These are phyloP conservation scores for Craspedostauros australis DNA, from an alignment of 108 stramenopile species.

Conservation along the genomic window DNA sequence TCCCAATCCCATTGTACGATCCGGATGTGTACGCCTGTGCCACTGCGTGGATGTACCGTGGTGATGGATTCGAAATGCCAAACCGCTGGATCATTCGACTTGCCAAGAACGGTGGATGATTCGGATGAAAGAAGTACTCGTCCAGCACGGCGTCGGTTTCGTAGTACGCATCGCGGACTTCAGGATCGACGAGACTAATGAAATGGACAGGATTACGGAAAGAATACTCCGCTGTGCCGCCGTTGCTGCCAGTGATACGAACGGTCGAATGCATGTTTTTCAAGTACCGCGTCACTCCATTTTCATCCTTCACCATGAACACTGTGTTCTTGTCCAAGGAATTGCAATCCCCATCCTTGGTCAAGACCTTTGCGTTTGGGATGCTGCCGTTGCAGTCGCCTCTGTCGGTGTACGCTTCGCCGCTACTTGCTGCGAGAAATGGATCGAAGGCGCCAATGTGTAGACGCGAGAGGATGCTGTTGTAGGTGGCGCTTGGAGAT, in stretches of 20 bases:
- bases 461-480: no score
- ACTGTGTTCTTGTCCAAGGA: slow-evolving; percentile 13
- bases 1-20: slow-evolving; percentile 22
- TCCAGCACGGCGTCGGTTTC: slow-evolving; percentile 71
- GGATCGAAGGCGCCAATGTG: no score
- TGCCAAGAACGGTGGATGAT: slow-evolving; percentile 54
- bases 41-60: slow-evolving; percentile 44
- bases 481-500: no score
- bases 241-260: slow-evolving; percentile 13
- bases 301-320: slow-evolving; percentile 37
- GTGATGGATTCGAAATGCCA: slow-evolving; percentile 58
- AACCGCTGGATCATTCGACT: slow-evolving; percentile 36
- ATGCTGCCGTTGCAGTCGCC: no score
- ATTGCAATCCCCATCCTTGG: background rate
- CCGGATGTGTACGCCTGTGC: slow-evolving; percentile 49
- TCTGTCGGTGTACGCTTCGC: no score
- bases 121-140: slow-evolving; percentile 37
- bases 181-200: slow-evolving; percentile 30
- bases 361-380: background rate
- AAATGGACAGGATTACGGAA: slow-evolving; percentile 42
- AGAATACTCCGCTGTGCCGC: slow-evolving; percentile 9
- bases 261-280: slow-evolving; percentile 47
- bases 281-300: slow-evolving; percentile 30
- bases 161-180: slow-evolving; percentile 45
- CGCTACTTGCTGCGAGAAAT: no score